phyloP scores from a whole-genome alignment of 1,284 basidiomycete species.

The Moesziomyces parantarcticus region DNA sequence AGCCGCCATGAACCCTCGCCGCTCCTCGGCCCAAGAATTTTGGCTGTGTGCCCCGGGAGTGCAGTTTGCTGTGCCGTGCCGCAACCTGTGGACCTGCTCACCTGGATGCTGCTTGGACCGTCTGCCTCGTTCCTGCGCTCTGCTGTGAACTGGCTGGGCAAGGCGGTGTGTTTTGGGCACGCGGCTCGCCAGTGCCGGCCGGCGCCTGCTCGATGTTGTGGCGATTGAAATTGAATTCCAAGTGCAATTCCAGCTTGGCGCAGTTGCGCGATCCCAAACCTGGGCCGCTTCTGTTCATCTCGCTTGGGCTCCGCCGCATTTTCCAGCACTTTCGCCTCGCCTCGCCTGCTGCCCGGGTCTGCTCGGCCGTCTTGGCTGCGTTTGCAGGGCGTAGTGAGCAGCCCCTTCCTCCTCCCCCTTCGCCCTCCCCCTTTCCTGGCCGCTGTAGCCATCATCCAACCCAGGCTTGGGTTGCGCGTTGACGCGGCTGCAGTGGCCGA shows the following conservation, averaged over 20 bases:
- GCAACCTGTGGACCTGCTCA: too few relatives aligned
- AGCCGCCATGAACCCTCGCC: neutral
- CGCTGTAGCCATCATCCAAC: neutral
- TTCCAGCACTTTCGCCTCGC: slow-evolving; percentile 26
- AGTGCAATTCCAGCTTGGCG: too few relatives aligned
- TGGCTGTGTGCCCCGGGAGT: too few relatives aligned
- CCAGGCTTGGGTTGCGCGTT: neutral
- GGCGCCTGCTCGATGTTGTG: neutral
- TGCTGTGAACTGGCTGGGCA: too few relatives aligned
- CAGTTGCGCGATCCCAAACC: slow-evolving; percentile 11
- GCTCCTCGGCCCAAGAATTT: neutral
- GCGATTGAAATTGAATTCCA: neutral
- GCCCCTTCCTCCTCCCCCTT: too few relatives aligned
- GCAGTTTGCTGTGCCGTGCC: too few relatives aligned
- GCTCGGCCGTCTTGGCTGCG: slow-evolving; percentile 1
- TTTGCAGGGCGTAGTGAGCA: neutral
- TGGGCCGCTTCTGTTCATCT: slow-evolving; percentile 11
- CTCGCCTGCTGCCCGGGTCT: neutral
- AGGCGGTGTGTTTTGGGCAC: neutral
- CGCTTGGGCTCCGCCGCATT: slow-evolving; percentile 14
- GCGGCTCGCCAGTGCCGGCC: neutral
- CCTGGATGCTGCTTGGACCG: too few relatives aligned
- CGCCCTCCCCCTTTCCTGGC: neutral
- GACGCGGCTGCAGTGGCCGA: neutral
- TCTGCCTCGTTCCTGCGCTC: too few relatives aligned